Conservation (phyloP, 108 stramenopile species). For the Discostella stelligeroides region DNA sequence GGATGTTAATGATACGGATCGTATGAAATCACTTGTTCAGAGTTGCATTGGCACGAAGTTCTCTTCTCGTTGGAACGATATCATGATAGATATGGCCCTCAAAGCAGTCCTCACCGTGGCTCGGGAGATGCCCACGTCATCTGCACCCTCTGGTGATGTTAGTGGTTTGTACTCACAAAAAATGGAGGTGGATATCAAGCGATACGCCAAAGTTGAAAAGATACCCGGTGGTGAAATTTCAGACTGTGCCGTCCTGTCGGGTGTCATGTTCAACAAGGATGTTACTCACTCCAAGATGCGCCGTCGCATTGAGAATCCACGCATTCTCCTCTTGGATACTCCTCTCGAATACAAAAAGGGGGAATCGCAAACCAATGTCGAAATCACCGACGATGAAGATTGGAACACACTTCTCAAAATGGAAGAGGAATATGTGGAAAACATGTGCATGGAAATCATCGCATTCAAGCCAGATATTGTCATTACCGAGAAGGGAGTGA, state of each 20-base stretch:
- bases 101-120: constrained; percentile 93
- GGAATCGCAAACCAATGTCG: constrained; percentile 98
- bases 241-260: constrained; percentile 93
- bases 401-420: constrained; percentile 97
- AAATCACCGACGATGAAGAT: constrained; percentile 98
- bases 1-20: constrained; percentile 86
- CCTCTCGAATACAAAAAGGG: constrained; percentile 99
- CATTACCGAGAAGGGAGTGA: constrained; percentile 99
- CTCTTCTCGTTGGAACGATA: constrained; percentile 94
- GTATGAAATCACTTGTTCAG: constrained; percentile 89
- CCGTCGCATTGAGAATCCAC: constrained; percentile 97
- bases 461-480: constrained; percentile 98
- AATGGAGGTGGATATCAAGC: constrained; percentile 97
- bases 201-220: constrained; percentile 99
- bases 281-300: constrained; percentile 98
- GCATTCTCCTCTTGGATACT: constrained; percentile 96
- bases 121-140: constrained; percentile 31
- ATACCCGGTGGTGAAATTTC: constrained; percentile 98
- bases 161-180: constrained; percentile 39
- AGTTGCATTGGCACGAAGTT: constrained; percentile 98
- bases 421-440: constrained; percentile 99
- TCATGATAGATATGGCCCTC: constrained; percentile 97
- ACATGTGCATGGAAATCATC: constrained; percentile 99
- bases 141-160: constrained; percentile 32
- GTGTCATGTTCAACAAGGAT: constrained; percentile 99